Percentiles rank a stretch among this genome's conserved stretches.
phyloP scores from a whole-genome alignment of 345 rosid species.

The Dovyalis caffra region DNA sequence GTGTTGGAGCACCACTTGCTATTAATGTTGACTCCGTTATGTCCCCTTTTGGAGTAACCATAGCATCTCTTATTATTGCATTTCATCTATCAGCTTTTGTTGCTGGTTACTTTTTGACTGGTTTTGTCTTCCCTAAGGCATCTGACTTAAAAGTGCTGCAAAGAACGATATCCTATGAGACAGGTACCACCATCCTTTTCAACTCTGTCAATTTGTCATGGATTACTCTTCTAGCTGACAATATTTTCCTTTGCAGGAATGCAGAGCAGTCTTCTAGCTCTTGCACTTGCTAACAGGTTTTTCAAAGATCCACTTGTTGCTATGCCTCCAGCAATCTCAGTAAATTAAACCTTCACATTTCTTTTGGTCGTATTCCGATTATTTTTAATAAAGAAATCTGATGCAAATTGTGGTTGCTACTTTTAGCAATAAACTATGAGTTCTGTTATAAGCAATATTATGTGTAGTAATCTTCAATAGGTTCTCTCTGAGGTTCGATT shows the following conservation, averaged over 20 bases:
- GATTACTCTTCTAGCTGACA: constrained; percentile 3
- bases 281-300: constrained; percentile 85
- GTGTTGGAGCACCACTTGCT: constrained; percentile 92
- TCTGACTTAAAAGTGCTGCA: constrained; percentile 67
- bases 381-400: not conserved
- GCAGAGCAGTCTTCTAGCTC: constrained; percentile 97
- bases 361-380: not conserved
- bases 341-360: constrained; percentile 31
- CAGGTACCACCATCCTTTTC: constrained; percentile 41
- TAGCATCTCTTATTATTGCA: constrained; percentile 45
- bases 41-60: constrained; percentile 69
- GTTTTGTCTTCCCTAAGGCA: constrained; percentile 47
- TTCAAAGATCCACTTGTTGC: constrained; percentile 92
- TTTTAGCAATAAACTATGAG: not conserved
- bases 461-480: not conserved
- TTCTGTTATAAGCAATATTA: not conserved
- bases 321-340: constrained; percentile 92
- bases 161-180: constrained; percentile 85
- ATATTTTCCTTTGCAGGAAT: constrained; percentile 51
- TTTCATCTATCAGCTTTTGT: constrained; percentile 80
- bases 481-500: not conserved
- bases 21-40: constrained; percentile 67
- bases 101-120: constrained; percentile 64
- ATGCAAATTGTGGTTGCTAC: not conserved
- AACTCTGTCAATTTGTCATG: not conserved